These are phyloP conservation scores for Ogataea polymorpha DNA, from an alignment of 805 yeast species.

Conservation along the genomic window DNA sequence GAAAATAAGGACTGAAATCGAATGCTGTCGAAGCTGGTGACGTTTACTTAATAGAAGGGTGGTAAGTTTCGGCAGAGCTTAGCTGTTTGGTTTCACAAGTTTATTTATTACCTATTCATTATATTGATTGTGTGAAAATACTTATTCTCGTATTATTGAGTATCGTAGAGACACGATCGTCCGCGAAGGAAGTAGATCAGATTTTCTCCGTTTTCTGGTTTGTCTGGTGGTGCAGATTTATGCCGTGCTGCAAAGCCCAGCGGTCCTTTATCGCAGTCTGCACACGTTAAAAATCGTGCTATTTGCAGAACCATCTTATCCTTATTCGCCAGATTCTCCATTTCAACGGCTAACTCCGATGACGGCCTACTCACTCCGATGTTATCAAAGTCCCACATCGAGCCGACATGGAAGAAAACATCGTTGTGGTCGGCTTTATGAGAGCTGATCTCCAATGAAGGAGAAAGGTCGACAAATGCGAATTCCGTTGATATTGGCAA, in stretches of 20 bases:
- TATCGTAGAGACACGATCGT: slow-evolving; percentile 15
- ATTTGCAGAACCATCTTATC: slow-evolving; percentile 31
- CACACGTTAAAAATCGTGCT: slow-evolving; percentile 59
- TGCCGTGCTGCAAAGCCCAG: slow-evolving; percentile 58
- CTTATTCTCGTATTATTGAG: slow-evolving; percentile 8
- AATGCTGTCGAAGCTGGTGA: not conserved
- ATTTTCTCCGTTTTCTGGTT: slow-evolving; percentile 11
- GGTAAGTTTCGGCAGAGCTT: slow-evolving; percentile 5
- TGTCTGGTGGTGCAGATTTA: not conserved
- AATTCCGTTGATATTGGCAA: not conserved
- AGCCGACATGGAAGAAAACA: slow-evolving; percentile 41
- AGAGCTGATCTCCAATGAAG: not conserved
- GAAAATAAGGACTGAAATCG: slow-evolving; percentile 18
- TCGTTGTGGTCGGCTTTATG: not conserved
- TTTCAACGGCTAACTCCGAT: slow-evolving; percentile 9
- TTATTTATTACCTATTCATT: slow-evolving; percentile 8
- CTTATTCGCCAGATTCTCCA: not conserved
- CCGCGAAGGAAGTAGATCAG: slow-evolving; percentile 16
- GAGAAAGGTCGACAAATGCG: slow-evolving; percentile 6
- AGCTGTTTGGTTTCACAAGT: slow-evolving; percentile 1
- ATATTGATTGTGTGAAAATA: slow-evolving; percentile 11
- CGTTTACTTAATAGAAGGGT: slow-evolving; percentile 15
- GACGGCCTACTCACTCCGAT: slow-evolving; percentile 62
- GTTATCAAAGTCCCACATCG: slow-evolving; percentile 79
- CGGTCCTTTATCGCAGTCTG: slow-evolving; percentile 79